Base-by-base conservation (phyloP, 192 early-diverging fungal genomes). In the Thoreauomyces humboldtii region DNA sequence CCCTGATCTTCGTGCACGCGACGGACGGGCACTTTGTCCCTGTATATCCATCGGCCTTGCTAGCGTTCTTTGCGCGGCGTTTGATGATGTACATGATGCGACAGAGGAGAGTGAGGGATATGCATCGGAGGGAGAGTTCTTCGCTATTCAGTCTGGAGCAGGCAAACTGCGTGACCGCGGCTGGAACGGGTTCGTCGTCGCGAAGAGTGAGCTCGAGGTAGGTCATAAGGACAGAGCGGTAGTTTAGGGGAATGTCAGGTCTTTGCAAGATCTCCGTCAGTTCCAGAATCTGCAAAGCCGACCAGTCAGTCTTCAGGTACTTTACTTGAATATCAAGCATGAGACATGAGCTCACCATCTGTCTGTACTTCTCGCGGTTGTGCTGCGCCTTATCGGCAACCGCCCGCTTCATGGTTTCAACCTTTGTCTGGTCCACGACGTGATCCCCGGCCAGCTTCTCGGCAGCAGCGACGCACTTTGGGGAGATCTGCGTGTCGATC, bases 161-260 rank as follows among this genome's bases (percentile, higher is more conserved):
- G 19, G 82, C 73, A 36, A 90, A 86, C 29, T 71, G 59, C 0
- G 81, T 83, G 17, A 93, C 54, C 0, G 75, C 77, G 2, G 74
- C 62, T 7, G 83, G 79, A 4, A 84, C 75, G 4, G 86, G 74
- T 34, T 67, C 73, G 25, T 92, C 81, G 0, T 84, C 75, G 15
- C 86, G 74, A 56, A 88, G 73, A 19, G 87, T 72, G 22, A 89
- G 67, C 47, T 95, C 91, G 6, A 97, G 70, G 44, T 93, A 89
- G 51, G 86, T 91, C 45, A 88, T 81, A 5, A 88, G 80, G 83
- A 95, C 91, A 2, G 85, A 80, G 0, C 83, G 80, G 75, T 91
- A 92, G 12, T 91, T 83, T 92, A 93, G 92, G 31, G 92, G 93
- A 0, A 91, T 70, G 7, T 77, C 77, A 1, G 80, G 73, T 41